Base-by-base conservation (phyloP, 768 basidiomycete species). In the Serpula lacrymans region DNA sequence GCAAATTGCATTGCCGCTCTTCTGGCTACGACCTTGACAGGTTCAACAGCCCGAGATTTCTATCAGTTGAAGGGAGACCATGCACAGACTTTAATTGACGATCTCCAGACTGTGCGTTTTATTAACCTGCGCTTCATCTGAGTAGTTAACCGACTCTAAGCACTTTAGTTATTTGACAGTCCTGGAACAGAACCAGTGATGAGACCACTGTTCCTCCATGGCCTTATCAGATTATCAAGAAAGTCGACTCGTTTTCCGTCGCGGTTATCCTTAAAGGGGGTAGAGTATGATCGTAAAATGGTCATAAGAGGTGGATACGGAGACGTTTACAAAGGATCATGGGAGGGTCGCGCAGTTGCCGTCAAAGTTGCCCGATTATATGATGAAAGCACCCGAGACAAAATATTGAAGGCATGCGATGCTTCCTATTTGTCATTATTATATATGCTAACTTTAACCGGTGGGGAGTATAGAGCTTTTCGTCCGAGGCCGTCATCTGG, bases 401-500 rank as follows among this genome's bases (percentile, higher is more conserved):
- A n/a, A n/a, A n/a, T n/a, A n/a, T n/a, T n/a, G n/a, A n/a, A n/a
- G n/a, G n/a, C n/a, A n/a, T n/a, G n/a, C n/a, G n/a, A n/a, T n/a
- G n/a, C n/a, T n/a, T n/a, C n/a, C n/a, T n/a, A n/a, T n/a, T n/a
- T n/a, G n/a, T n/a, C n/a, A n/a, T n/a, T n/a, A n/a, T n/a, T n/a
- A n/a, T n/a, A n/a, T n/a, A n/a, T n/a, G n/a, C n/a, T n/a, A n/a
- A n/a, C n/a, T n/a, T n/a, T n/a, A n/a, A n/a, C n/a, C n/a, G n/a
- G n/a, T n/a, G n/a, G n/a, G n/a, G n/a, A n/a, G n/a, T n/a, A n/a
- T n/a, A n/a, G n/a, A n/a, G n/a, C n/a, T n/a, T n/a, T n/a, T n/a
- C n/a, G n/a, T n/a, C n/a, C 20, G 58, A 63, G 21, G 55, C 60
- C 13, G 54, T 61, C 24, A 37, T 58, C n/a, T 60, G 53, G 58